Conservation (phyloP, 371 early-diverging fungal genomes). For the Haplosporangium sp. region DNA sequence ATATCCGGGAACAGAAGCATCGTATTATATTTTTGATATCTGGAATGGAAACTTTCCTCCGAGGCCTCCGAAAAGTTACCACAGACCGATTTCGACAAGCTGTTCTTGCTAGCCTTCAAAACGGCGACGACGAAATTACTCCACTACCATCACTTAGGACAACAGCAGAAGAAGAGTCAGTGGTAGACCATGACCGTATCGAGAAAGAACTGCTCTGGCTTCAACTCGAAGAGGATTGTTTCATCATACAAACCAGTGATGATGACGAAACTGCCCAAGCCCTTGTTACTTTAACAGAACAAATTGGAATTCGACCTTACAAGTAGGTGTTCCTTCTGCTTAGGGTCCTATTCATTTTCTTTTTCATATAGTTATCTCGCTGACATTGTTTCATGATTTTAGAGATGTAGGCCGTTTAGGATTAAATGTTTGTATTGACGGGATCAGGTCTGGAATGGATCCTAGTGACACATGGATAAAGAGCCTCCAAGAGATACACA, state of each 20-base stretch:
- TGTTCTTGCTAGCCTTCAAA: conserved; percentile 12
- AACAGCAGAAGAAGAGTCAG: background rate
- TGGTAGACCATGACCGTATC: conserved; percentile 37
- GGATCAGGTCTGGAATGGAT: conserved; percentile 64
- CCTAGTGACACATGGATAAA: conserved; percentile 69
- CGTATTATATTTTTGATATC: conserved; percentile 28
- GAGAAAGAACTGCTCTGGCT: conserved; percentile 59
- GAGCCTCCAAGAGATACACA: conserved; percentile 76
- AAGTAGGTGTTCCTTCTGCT: conserved; percentile 53
- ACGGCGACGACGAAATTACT: background rate
- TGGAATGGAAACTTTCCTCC: conserved; percentile 24
- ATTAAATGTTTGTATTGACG: conserved; percentile 53
- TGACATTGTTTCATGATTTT: background rate
- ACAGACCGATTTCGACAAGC: conserved; percentile 18
- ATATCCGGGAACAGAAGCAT: conserved; percentile 11
- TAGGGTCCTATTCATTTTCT: background rate
- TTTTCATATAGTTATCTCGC: background rate
- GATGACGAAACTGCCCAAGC: conserved; percentile 65
- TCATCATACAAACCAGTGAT: conserved; percentile 60
- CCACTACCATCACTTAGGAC: background rate
- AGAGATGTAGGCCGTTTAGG: conserved; percentile 46
- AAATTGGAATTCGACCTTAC: conserved; percentile 70
- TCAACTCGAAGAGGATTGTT: conserved; percentile 61
- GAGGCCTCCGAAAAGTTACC: conserved; percentile 13
- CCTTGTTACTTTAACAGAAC: conserved; percentile 67